Percentiles rank a stretch among this genome's conserved stretches.
phyloP scores from a whole-genome alignment of 305 asterid genomes.

The Plantago rigida region DNA sequence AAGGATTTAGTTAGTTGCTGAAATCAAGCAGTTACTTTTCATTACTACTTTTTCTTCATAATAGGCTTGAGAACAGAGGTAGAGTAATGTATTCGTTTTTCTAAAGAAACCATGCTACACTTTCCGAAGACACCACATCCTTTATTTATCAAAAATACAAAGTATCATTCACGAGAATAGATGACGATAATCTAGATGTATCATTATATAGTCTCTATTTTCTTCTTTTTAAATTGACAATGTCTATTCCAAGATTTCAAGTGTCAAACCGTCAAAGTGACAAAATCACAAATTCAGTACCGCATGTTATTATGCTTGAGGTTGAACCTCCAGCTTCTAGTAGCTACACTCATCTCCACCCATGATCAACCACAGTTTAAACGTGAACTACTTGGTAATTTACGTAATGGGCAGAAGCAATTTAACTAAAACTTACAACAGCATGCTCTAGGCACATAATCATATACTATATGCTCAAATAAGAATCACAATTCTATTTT shows the following conservation, averaged over 20 bases:
- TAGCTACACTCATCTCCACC: conserved; percentile 18
- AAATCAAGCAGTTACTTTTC: too few relatives aligned
- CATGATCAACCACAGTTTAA: conserved; percentile 20
- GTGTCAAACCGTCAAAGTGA: conserved; percentile 4
- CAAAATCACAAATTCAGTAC: conserved; percentile 1
- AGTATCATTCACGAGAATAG: too few relatives aligned
- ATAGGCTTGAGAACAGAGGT: too few relatives aligned
- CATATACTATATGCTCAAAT: conserved; percentile 17
- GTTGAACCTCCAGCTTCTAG: conserved; percentile 10
- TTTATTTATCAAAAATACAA: too few relatives aligned
- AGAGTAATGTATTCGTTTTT: too few relatives aligned
- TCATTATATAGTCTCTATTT: too few relatives aligned
- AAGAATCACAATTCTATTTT: conserved; percentile 36
- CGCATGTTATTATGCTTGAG: conserved; percentile 15
- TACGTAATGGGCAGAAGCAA: neutral
- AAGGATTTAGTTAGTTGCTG: too few relatives aligned
- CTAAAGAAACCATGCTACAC: too few relatives aligned
- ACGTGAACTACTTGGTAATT: conserved; percentile 11
- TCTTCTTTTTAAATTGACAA: too few relatives aligned
- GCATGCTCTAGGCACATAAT: conserved; percentile 21
- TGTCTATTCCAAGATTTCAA: neutral
- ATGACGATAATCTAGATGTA: too few relatives aligned
- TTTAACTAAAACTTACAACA: conserved; percentile 5
- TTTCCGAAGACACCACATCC: too few relatives aligned
- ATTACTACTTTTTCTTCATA: too few relatives aligned